phyloP scores from a whole-genome alignment of 768 basidiomycete genomes.

The Phlebiopsis flavidoalba region DNA sequence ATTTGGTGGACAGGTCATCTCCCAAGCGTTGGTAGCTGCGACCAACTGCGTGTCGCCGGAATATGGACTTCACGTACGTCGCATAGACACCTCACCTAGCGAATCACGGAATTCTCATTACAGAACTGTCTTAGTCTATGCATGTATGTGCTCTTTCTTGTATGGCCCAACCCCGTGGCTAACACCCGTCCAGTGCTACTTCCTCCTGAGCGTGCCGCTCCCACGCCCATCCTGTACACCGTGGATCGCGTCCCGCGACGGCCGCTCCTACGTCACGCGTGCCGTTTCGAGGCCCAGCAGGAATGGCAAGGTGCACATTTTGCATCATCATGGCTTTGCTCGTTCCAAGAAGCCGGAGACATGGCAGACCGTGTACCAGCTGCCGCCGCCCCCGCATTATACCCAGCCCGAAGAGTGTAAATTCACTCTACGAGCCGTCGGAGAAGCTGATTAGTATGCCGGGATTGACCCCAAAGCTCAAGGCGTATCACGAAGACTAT shows the following conservation, averaged over 20 bases:
- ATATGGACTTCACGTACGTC: slow-evolving; percentile 68
- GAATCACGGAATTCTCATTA: neutral
- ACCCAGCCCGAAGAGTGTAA: slow-evolving; percentile 54
- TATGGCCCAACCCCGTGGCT: neutral
- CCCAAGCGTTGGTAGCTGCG: slow-evolving; percentile 78
- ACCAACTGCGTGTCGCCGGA: slow-evolving; percentile 65
- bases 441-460: slow-evolving; percentile 19
- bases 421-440: slow-evolving; percentile 44
- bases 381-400: slow-evolving; percentile 58
- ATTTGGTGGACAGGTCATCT: slow-evolving; percentile 87
- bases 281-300: slow-evolving; percentile 39
- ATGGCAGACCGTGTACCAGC: slow-evolving; percentile 66
- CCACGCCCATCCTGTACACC: slow-evolving; percentile 71
- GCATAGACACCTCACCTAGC: too few relatives aligned
- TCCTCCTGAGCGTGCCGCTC: slow-evolving; percentile 71
- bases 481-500: slow-evolving; percentile 15
- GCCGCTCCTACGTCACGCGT: slow-evolving; percentile 68
- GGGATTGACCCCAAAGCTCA: slow-evolving; percentile 23
- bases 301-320: slow-evolving; percentile 45
- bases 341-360: slow-evolving; percentile 79
- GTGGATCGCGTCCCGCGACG: slow-evolving; percentile 74
- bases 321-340: slow-evolving; percentile 72
- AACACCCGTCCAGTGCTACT: slow-evolving; percentile 62
- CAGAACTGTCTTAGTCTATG: slow-evolving; percentile 49
- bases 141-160: slow-evolving; percentile 48